Evolutionary conservation across 345 rosid species (phyloP).

Genomic region (Eucalyptus virginea): DNA sequence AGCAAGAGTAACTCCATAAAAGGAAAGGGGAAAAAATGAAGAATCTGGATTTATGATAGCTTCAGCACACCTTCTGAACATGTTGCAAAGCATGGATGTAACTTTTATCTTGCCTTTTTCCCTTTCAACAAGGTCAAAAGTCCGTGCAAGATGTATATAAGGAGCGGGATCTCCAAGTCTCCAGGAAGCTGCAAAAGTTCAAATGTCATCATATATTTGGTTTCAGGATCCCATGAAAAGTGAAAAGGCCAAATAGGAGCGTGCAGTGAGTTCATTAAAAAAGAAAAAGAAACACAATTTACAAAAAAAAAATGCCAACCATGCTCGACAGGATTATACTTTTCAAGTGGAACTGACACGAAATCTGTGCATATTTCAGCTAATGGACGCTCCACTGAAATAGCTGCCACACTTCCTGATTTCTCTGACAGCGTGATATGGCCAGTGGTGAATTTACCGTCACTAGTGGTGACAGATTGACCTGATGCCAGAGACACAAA

Average conservation of each 20-base stretch:
- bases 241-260: background rate
- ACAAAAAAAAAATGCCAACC: conserved; percentile 38
- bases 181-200: conserved; percentile 69
- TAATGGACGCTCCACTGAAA: conserved; percentile 12
- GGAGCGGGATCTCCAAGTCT: conserved; percentile 66
- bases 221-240: background rate
- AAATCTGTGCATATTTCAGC: conserved; percentile 14
- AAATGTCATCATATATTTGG: background rate
- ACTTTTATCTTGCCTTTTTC: conserved; percentile 88
- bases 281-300: background rate
- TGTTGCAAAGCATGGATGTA: conserved; percentile 80
- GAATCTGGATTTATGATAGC: background rate
- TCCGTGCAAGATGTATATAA: conserved; percentile 71
- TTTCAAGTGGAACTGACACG: conserved; percentile 51
- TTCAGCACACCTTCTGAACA: conserved; percentile 72
- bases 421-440: conserved; percentile 11
- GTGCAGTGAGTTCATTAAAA: background rate
- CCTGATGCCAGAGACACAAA: conserved; percentile 8
- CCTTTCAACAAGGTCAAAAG: conserved; percentile 71
- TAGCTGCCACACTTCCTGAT: conserved; percentile 3
- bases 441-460: conserved; percentile 14
- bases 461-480: conserved; percentile 1
- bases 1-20: background rate
- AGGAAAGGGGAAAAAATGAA: background rate
- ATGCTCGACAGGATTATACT: conserved; percentile 51